Evolutionary conservation across 1,139 yeast genomes (phyloP), one percentile per base, ranked within the genome.

Genomic region (Geotrichum cucujoidarum): DNA sequence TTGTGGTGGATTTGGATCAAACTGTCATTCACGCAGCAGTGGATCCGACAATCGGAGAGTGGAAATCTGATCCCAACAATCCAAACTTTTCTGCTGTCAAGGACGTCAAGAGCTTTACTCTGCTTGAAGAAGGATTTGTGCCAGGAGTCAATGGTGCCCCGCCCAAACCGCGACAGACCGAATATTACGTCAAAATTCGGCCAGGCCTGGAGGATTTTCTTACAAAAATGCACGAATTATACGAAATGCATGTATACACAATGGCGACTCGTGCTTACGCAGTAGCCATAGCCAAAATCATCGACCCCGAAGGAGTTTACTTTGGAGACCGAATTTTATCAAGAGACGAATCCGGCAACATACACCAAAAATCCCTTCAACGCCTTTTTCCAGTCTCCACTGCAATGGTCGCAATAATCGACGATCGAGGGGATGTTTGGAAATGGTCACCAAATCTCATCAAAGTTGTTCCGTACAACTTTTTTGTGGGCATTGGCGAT

Each of bases 201-300:
- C 97, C 98, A 0, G 97, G 97, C 0, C 71, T 92, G 40, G 69
- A 75, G 46, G 81, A 79, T 46, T 92, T 92, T 63, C 74, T 92
- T 48, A 76, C 75, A 47, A 72, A 72, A 45, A 76, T 88, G 55
- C 72, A 83, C 4, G 67, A 80, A 41, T 68, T 77, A 47, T 92
- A 85, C 63, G 98, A 92, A 67, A 72, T 92, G 75, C 98, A 92
- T 65, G 88, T 92, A 38, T 92, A 92, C 65, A 92, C 99, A 7
- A 92, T 92, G 99, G 98, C 98, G n/a, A 94, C 98, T 2, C 73
- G 95, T 55, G 83, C 92, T 37, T 92, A 92, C 67, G 99, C 99
- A 0, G 75, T 81, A 45, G 86, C 92, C 17, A 86, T 94, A 55
- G 95, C 97, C 27, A 78, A 80, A 49, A 83, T 94, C 34, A 89